Evolutionary conservation across 1,284 basidiomycete genomes (phyloP), one percentile per base, ranked within the genome.

Genomic region (Cutaneotrichosporon sp.): DNA sequence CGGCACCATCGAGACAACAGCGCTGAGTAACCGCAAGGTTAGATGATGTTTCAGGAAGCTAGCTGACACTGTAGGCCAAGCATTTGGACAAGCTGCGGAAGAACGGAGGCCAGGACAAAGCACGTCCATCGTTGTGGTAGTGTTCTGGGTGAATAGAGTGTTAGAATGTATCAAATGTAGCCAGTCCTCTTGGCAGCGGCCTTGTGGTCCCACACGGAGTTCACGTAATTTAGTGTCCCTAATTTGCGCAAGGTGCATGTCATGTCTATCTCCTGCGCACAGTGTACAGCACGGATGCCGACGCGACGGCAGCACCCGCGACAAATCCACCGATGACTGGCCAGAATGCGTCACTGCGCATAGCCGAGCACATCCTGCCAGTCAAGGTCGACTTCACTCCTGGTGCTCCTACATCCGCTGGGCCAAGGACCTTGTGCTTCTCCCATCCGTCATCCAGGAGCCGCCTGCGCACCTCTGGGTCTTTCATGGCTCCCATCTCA

Each of bases 1-100:
- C 61, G 93, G 92, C 1, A 57, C 60, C 7, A 88, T 90, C 68
- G 81, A 86, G 53, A 94, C 93, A 69, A 89, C 90, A 9, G 84
- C 83, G 65, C 75, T 79, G 44, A 74, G 76, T 4, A 63, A 68
- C n/a, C 65, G 71, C 43, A 79, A 72, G 59, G 71, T 71, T 32
- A 72, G 66, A 71, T n/a, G n/a, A n/a, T n/a, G n/a, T n/a, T 22
- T 12, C 3, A 16, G 17, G 12, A 11, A 0, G 6, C 1, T 12
- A n/a, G 38, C 46, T 48, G 34, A 54, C 46, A 6, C 7, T 54
- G n/a, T n/a, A 70, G 68, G 71, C 72, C 20, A 68, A 64, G 57
- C 60, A 68, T 51, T 60, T 75, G 37, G 74, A 75, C 57, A 74
- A 75, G 61, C 52, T 75, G 46, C 64, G 63, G 32, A 64, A 66